Percentiles rank a stretch among this genome's conserved stretches.
phyloP scores from a whole-genome alignment of 345 rosid species.

The Brassica incana region DNA sequence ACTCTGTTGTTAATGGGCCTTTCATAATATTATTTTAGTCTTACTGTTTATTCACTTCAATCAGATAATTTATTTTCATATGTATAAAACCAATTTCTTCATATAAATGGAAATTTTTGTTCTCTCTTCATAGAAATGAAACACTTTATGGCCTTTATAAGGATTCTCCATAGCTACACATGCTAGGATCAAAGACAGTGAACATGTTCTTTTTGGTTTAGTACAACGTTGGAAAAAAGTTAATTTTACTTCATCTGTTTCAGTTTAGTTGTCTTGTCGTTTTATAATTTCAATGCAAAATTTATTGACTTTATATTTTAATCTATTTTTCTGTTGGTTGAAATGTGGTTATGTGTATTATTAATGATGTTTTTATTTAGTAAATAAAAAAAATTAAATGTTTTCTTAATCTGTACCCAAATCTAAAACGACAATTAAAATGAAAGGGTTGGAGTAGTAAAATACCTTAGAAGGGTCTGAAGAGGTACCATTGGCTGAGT shows the following conservation, averaged over 20 bases:
- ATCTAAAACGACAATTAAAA: no score
- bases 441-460: no score
- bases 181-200: background rate
- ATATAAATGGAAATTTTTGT: conserved; percentile 10
- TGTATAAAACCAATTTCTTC: conserved; percentile 23
- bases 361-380: no score
- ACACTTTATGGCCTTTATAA: background rate
- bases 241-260: background rate
- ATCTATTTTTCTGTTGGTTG: no score
- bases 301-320: no score
- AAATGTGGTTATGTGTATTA: no score
- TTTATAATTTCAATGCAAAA: no score
- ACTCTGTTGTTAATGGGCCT: background rate
- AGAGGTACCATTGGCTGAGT: conserved; percentile 55
- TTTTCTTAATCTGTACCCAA: no score
- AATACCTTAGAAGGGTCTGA: conserved; percentile 54
- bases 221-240: background rate
- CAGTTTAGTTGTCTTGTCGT: no score
- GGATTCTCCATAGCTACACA: background rate
- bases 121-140: background rate
- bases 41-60: conserved; percentile 19
- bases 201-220: background rate
- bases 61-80: background rate
- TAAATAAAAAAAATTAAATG: no score
- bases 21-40: background rate